Evolutionary conservation across 2,329 filamentous ascomycete species (phyloP).

Genomic region (Acrocalymma vagum): DNA sequence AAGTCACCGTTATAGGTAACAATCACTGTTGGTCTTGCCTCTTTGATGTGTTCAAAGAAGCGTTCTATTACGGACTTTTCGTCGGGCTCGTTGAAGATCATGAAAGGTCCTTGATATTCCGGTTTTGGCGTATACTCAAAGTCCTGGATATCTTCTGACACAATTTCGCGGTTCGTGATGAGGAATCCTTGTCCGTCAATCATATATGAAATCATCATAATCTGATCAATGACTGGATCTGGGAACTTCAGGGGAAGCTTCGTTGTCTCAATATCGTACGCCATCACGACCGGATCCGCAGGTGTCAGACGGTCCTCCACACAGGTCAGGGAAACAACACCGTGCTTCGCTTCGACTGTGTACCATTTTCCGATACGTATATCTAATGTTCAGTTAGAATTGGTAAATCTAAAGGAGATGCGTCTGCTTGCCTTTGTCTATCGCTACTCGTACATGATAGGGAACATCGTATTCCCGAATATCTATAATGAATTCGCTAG

Average conservation of each 20-base stretch:
- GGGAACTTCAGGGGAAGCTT: conserved; percentile 97
- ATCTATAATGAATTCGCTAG: conserved; percentile 97
- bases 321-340: conserved; percentile 80
- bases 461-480: conserved; percentile 99
- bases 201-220: conserved; percentile 99
- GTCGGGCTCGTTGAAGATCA: conserved; percentile 98
- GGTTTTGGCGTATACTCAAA: conserved; percentile 98
- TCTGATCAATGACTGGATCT: conserved; percentile 90
- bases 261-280: conserved; percentile 98
- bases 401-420: background rate
- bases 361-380: conserved; percentile 98
- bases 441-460: conserved; percentile 98
- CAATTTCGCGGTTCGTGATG: conserved; percentile 97
- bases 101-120: conserved; percentile 93
- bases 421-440: conserved; percentile 76
- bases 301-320: conserved; percentile 88
- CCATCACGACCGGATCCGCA: conserved; percentile 96
- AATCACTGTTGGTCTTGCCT: conserved; percentile 93
- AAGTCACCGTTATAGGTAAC: conserved; percentile 99
- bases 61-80: conserved; percentile 88
- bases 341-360: conserved; percentile 91
- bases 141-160: conserved; percentile 95
- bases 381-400: conserved; percentile 62
- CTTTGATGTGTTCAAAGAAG: conserved; percentile 96
- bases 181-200: conserved; percentile 98